A percentile compares a stretch with the other conserved stretches of the same genome.
Evolutionary conservation across 768 basidiomycete species (phyloP).

Genomic region (Arthromyces matolae): DNA sequence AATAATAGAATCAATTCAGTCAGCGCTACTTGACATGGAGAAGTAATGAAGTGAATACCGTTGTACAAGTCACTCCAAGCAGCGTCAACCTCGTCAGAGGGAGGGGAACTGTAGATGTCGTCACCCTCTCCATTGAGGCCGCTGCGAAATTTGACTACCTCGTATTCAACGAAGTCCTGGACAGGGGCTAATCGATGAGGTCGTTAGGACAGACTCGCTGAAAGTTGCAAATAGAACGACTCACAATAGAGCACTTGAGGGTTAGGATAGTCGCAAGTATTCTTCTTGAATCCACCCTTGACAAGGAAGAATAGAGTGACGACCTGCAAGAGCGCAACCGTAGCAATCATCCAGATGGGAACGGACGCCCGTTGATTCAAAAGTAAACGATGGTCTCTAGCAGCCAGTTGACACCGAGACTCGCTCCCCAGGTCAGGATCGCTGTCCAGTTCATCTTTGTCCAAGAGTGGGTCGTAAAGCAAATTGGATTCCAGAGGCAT

Average conservation of each 20-base stretch:
- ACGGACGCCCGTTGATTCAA: not conserved
- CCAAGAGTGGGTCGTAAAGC: conserved; percentile 8
- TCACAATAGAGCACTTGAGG: conserved; percentile 5
- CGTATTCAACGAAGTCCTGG: conserved; percentile 4
- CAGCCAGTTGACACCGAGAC: not conserved
- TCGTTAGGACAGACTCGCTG: not conserved
- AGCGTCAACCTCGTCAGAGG: conserved; percentile 8
- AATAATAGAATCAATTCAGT: too few relatives aligned
- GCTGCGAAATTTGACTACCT: conserved; percentile 8
- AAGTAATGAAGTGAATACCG: not conserved
- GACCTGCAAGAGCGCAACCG: conserved; percentile 2
- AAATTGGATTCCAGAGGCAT: conserved; percentile 5
- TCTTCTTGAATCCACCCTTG: too few relatives aligned
- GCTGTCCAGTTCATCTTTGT: conserved; percentile 2
- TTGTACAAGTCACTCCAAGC: conserved; percentile 8
- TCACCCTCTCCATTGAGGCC: conserved; percentile 4
- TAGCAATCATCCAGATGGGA: conserved; percentile 7
- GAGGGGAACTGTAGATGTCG: conserved; percentile 9
- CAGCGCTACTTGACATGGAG: not conserved
- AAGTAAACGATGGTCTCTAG: not conserved
- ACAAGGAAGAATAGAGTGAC: too few relatives aligned
- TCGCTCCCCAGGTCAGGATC: not conserved
- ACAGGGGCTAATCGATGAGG: not conserved
- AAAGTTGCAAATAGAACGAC: not conserved
- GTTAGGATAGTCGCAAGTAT: conserved; percentile 5